Base-by-base conservation (phyloP, 2,329 filamentous ascomycete genomes). In the Myriosclerotinia duriaeana region DNA sequence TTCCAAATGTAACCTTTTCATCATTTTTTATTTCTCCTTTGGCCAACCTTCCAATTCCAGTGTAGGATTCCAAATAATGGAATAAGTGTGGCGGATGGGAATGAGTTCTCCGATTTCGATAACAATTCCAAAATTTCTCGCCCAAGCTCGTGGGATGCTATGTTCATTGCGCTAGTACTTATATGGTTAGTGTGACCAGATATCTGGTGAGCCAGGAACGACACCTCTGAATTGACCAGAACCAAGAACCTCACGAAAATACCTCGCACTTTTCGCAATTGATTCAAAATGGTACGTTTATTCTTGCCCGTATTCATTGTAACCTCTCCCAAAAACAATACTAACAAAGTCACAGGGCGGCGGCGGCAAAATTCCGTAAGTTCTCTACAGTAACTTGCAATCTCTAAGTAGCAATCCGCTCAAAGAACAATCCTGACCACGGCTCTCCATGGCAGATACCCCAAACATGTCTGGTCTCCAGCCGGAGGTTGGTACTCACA, bases 401-500 rank as follows among this genome's bases (percentile, higher is more conserved):
- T 17, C 42, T 34, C 22, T 8, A 59, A 26, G 17, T 17, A 14
- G 26, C 53, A 56, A 60, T 56, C 58, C 60, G 50, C 60, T 50
- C 60, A n/a, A 52, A 48, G 17, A 38, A 52, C 36, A 42, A 44
- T n/a, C 58, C 63, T 65, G 15, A 65, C 26, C 26, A 34, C 30
- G n/a, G n/a, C 15, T 36, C 9, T 26, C 17, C 30, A 58, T 42
- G 52, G 36, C 75, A 96, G 92, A 77, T 97, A 97, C 81, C 93
- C 93, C 79, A 97, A 97, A 85, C 94, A 99, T 85, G 92, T 99
- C 85, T 99, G 95, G 95, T 98, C 95, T 77, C 95, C 95, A 69
- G 85, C 94, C 72, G 95, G 95, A 85, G 95, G 95, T 80, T 99
- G 95, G 95, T 99, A 99, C 81, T 83, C 89, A 65, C 94, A 96